Base-by-base conservation (phyloP, 805 yeast genomes). In the Pichia cabralensis region DNA sequence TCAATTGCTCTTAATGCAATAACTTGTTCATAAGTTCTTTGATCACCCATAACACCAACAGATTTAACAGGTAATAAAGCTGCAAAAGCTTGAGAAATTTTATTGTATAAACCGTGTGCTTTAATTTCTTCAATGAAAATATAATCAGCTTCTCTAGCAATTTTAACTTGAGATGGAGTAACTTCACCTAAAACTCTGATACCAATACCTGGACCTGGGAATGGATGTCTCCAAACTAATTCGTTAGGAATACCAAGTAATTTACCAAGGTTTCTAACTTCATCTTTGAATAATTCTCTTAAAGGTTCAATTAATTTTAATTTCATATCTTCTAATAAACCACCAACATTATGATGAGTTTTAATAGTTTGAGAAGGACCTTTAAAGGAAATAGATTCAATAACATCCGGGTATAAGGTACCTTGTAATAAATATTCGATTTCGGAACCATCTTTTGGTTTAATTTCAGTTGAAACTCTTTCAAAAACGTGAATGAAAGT, bases 191-290 rank as follows among this genome's bases (percentile, higher is more conserved):
- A 69, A 37, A 92, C 94, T 65, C 99, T 80, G 61, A 92, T 92
- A 49, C 96, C 99, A 57, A 92, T 82, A 69, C 99, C 99, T 60
- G 99, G 99, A 59, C 99, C 99, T 52, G 99, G 99, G 94, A 92
- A 92, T 38, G 99, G 99, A 60, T 92, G 99, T 72, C 99, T 84
- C 97, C 97, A 89, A 48, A 92, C 97, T 50, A 92, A 73, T 51
- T 92, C 97, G 56, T 84, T 92, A 23, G 96, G 94, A 51, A 92
- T 89, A 33, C 95, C 96, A 66, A 92, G 67, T 35, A 92, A 65
- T 67, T 85, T 84, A 64, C 99, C 99, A 49, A 92, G 69, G 51
- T 80, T 83, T 64, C 99, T 85, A 39, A 92, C 99, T 71, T 92
- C 99, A 61, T 92, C 99, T 67, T 92, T 92, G 75, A 92, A 92